Conservation (phyloP, 1,284 basidiomycete species). For the Bondarzewia mesenterica region DNA sequence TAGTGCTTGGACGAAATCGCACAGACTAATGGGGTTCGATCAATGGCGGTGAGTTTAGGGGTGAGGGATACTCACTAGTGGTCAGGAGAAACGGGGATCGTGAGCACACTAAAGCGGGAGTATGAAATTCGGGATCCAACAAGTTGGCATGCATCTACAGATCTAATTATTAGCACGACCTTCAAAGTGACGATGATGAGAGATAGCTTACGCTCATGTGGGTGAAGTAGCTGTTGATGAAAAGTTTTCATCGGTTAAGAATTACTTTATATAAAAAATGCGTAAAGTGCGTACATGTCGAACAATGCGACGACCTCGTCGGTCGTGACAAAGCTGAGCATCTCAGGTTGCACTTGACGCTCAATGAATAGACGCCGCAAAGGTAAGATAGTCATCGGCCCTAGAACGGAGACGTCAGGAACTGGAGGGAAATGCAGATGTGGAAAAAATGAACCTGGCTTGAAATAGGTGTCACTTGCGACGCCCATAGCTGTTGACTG, state of each 20-base stretch:
- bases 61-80: constrained; percentile 55
- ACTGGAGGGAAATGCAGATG: constrained; percentile 6
- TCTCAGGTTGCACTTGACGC: constrained; percentile 83
- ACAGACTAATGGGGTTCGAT: constrained; percentile 54
- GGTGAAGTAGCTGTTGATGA: constrained; percentile 56
- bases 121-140: constrained; percentile 83
- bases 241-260: constrained; percentile 3
- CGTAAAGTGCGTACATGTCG: constrained; percentile 61
- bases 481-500: constrained; percentile 51
- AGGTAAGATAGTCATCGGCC: constrained; percentile 82
- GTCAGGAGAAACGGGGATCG: constrained; percentile 90
- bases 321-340: constrained; percentile 75
- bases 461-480: constrained; percentile 90
- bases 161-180: constrained; percentile 7
- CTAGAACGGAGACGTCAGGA: constrained; percentile 24
- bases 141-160: constrained; percentile 63
- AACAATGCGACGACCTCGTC: constrained; percentile 89
- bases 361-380: constrained; percentile 85
- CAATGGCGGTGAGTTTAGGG: constrained; percentile 2
- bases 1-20: constrained; percentile 93
- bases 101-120: constrained; percentile 85
- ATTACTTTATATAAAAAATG: constrained; percentile 4
- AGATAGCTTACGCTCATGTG: constrained; percentile 56
- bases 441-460: constrained; percentile 55
- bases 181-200: background rate